Conservation (phyloP, 163 green algal species). For the Volvox carteri region DNA sequence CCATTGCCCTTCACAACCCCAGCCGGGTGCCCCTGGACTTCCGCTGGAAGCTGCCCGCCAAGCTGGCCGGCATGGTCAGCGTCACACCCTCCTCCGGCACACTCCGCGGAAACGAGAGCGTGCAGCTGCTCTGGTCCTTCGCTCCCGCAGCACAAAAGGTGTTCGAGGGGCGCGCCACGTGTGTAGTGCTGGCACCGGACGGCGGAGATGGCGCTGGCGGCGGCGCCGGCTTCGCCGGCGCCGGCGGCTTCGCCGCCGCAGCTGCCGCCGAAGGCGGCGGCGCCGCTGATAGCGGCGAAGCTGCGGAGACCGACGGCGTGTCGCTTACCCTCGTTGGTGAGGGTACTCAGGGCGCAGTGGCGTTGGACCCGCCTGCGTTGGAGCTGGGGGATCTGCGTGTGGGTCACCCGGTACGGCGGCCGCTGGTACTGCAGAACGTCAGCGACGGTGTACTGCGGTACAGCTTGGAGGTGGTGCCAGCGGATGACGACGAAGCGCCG, state of each 20-base stretch:
- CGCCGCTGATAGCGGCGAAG: slow-evolving; percentile 22
- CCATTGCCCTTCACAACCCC: slow-evolving; percentile 74
- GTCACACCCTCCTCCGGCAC: slow-evolving; percentile 67
- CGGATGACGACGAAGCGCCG: slow-evolving; percentile 53
- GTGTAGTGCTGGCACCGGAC: slow-evolving; percentile 57
- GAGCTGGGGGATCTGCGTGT: slow-evolving; percentile 72
- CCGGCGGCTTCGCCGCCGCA: neutral
- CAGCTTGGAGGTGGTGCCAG: slow-evolving; percentile 55
- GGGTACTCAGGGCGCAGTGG: slow-evolving; percentile 71
- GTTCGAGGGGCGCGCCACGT: slow-evolving; percentile 59
- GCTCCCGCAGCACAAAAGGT: slow-evolving; percentile 60
- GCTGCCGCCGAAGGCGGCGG: neutral
- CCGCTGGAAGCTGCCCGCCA: slow-evolving; percentile 63
- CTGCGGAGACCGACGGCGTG: slow-evolving; percentile 6
- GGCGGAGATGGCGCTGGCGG: neutral
- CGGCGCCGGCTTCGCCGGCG: neutral
- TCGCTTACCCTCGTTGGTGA: slow-evolving; percentile 67
- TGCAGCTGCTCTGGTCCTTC: slow-evolving; percentile 73
- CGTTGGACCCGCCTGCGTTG: slow-evolving; percentile 66
- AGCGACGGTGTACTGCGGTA: slow-evolving; percentile 76
- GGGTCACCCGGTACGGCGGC: slow-evolving; percentile 62
- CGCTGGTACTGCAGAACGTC: slow-evolving; percentile 77
- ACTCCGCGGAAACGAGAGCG: slow-evolving; percentile 74
- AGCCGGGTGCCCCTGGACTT: slow-evolving; percentile 72
- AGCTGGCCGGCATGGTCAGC: slow-evolving; percentile 61